Conservation (phyloP, 108 stramenopile genomes). For the Skeletonema tropicum region DNA sequence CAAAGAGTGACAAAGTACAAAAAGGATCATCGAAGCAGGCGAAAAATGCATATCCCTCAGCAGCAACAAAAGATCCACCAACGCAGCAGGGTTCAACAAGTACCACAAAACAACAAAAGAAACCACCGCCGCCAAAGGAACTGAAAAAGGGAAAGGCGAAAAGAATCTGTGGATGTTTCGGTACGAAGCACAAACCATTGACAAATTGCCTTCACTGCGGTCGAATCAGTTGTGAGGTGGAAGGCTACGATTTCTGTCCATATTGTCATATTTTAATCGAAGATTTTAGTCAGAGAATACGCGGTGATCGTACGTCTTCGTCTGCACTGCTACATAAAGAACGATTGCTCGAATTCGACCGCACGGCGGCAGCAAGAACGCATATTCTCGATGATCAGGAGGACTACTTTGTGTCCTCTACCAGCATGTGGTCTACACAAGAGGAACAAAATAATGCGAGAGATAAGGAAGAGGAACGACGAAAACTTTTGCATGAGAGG, state of each 20-base stretch:
- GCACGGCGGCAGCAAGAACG: constrained; percentile 36
- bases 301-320: constrained; percentile 3
- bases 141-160: constrained; percentile 32
- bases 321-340: constrained; percentile 45
- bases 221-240: constrained; percentile 40
- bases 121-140: neutral
- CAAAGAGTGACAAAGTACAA: neutral
- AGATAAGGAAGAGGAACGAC: constrained; percentile 26
- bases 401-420: constrained; percentile 43
- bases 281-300: constrained; percentile 4
- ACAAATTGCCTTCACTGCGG: constrained; percentile 52
- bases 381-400: constrained; percentile 55
- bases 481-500: constrained; percentile 35
- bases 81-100: no score
- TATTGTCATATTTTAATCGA: constrained; percentile 39
- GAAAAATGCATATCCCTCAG: neutral
- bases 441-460: constrained; percentile 29
- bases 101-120: neutral
- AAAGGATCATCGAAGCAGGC: neutral
- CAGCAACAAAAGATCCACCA: neutral
- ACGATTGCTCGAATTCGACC: constrained; percentile 49
- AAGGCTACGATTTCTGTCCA: constrained; percentile 51
- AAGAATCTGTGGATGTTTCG: constrained; percentile 44
- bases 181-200: constrained; percentile 37
- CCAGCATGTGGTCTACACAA: constrained; percentile 46